A percentile compares a stretch with the other conserved stretches of the same genome.
Evolutionary conservation across 371 early-diverging fungal species (phyloP).

Genomic region (Umbelopsis sp.): DNA sequence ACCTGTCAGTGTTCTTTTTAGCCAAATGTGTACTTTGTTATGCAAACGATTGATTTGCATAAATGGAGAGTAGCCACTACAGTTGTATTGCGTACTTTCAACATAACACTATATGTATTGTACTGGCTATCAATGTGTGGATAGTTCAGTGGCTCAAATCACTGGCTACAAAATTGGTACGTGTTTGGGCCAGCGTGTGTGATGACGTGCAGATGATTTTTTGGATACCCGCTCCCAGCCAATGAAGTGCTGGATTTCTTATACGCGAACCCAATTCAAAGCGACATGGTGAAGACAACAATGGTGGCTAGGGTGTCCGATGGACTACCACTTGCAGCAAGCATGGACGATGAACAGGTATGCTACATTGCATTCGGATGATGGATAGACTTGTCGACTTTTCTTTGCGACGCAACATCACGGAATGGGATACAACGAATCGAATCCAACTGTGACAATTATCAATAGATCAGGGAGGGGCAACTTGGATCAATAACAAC

Average conservation of each 20-base stretch:
- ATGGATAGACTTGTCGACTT: neutral
- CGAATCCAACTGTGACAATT: no score
- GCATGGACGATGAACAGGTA: slow-evolving; percentile 97
- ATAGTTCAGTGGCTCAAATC: no score
- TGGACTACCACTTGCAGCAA: slow-evolving; percentile 94
- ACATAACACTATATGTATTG: no score
- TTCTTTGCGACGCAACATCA: neutral
- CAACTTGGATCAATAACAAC: no score
- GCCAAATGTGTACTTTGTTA: no score
- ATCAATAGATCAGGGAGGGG: no score
- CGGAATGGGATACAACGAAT: neutral
- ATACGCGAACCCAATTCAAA: neutral
- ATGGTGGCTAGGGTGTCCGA: slow-evolving; percentile 94
- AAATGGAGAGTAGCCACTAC: no score
- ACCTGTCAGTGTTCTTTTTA: no score
- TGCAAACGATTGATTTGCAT: no score
- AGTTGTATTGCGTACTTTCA: no score
- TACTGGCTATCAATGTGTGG: neutral
- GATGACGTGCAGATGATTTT: slow-evolving; percentile 9
- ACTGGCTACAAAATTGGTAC: neutral
- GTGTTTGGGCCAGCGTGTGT: neutral
- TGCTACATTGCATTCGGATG: neutral
- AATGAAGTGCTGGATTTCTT: neutral
- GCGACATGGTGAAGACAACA: slow-evolving; percentile 90
- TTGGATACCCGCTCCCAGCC: neutral